phyloP scores from a whole-genome alignment of 2,329 filamentous ascomycete species.

The Scytalidium lignicola region DNA sequence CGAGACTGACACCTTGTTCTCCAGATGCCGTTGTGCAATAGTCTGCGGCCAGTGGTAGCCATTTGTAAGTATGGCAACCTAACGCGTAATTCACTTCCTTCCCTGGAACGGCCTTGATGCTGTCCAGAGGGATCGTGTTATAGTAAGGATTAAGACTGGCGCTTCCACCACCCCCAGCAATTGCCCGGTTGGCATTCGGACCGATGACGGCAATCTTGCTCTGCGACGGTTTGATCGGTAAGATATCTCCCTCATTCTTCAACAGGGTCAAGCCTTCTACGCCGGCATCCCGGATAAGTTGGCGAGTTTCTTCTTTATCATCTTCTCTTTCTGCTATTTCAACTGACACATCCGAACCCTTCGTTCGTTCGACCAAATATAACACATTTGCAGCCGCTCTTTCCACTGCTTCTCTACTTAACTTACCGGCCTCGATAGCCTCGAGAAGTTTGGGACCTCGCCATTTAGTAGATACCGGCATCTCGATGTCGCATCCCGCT shows the following conservation, averaged over 20 bases:
- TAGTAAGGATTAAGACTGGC: slow-evolving; percentile 67
- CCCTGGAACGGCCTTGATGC: slow-evolving; percentile 49
- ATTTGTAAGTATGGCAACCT: slow-evolving; percentile 60
- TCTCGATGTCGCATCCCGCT: slow-evolving; percentile 53
- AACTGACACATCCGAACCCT: slow-evolving; percentile 50
- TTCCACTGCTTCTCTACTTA: slow-evolving; percentile 47
- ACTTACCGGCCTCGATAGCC: slow-evolving; percentile 43
- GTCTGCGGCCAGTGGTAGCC: slow-evolving; percentile 57
- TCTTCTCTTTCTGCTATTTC: slow-evolving; percentile 55
- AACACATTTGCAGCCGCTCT: slow-evolving; percentile 55
- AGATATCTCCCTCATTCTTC: slow-evolving; percentile 55
- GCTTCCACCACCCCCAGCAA: slow-evolving; percentile 64
- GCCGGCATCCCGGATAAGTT: slow-evolving; percentile 55
- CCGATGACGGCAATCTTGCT: slow-evolving; percentile 62
- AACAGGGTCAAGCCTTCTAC: slow-evolving; percentile 58
- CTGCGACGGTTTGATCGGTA: slow-evolving; percentile 51
- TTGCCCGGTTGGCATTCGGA: slow-evolving; percentile 61
- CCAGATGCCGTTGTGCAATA: slow-evolving; percentile 53
- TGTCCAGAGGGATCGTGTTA: slow-evolving; percentile 58
- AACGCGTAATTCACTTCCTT: slow-evolving; percentile 54
- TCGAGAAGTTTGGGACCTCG: slow-evolving; percentile 51
- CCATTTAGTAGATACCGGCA: slow-evolving; percentile 51
- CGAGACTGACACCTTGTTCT: slow-evolving; percentile 55
- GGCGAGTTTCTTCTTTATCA: slow-evolving; percentile 51
- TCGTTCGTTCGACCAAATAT: slow-evolving; percentile 55